Conservation (phyloP, 441 rosid species). For the Populus hybrid region DNA sequence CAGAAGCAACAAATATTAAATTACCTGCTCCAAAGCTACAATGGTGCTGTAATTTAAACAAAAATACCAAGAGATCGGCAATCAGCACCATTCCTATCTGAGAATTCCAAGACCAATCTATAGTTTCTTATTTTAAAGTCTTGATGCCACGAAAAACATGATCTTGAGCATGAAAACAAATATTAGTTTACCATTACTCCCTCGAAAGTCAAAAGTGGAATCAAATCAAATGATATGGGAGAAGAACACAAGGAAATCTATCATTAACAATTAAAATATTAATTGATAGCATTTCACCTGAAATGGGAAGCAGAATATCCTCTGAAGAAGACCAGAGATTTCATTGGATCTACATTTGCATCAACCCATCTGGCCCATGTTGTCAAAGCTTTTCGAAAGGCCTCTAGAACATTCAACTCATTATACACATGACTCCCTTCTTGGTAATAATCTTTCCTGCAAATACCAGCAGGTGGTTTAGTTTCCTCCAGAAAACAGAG, state of each 20-base stretch:
- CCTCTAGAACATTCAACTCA: conserved; percentile 78
- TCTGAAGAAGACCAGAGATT: conserved; percentile 72
- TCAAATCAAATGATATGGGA: not conserved
- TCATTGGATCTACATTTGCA: conserved; percentile 54
- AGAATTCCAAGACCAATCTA: not conserved
- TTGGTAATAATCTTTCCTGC: conserved; percentile 91
- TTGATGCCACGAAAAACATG: not conserved
- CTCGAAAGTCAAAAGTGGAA: not conserved
- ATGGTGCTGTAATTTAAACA: not conserved
- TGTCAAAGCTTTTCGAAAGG: conserved; percentile 78
- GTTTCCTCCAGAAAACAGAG: not conserved
- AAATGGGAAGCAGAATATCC: conserved; percentile 92
- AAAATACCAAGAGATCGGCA: not conserved
- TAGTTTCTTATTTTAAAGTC: not conserved
- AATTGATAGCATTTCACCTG: conserved; percentile 41
- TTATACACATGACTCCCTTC: conserved; percentile 76
- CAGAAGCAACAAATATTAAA: not conserved
- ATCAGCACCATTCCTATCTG: not conserved
- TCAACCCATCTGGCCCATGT: conserved; percentile 97
- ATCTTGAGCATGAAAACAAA: not conserved
- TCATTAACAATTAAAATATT: not conserved
- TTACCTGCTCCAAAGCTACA: not conserved
- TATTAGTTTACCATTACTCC: not conserved
- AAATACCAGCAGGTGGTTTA: conserved; percentile 15
- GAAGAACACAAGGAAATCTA: not conserved